A percentile compares a stretch with the other conserved stretches of the same genome.
Evolutionary conservation across 306 rosid species (phyloP).

Genomic region (Quercus alba): DNA sequence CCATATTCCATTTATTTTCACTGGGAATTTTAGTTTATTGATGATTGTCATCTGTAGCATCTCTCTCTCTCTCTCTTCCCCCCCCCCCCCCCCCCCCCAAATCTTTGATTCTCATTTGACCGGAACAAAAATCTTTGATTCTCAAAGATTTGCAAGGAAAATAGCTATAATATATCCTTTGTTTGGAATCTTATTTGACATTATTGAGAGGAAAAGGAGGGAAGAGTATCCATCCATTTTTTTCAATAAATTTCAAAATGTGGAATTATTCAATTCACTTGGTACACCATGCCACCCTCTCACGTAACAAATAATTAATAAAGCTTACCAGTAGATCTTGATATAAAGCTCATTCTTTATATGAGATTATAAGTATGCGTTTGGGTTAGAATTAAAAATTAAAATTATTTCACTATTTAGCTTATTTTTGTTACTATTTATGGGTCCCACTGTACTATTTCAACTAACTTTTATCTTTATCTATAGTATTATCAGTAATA

Average conservation of each 20-base stretch:
- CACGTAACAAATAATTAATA: too few relatives aligned
- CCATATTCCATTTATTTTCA: not conserved
- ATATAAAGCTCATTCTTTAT: too few relatives aligned
- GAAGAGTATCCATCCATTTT: not conserved
- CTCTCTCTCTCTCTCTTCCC: not conserved
- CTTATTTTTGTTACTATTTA: too few relatives aligned
- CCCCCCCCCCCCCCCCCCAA: not conserved
- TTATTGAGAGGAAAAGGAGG: not conserved
- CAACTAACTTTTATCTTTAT: too few relatives aligned
- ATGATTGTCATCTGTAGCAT: not conserved
- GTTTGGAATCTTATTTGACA: not conserved
- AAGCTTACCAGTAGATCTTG: too few relatives aligned
- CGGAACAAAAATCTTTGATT: slow-evolving; percentile 10
- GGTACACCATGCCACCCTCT: too few relatives aligned
- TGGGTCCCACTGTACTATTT: fast-evolving
- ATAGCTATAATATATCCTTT: not conserved
- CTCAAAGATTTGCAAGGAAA: slow-evolving; percentile 32
- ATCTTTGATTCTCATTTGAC: slow-evolving; percentile 20
- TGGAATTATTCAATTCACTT: too few relatives aligned
- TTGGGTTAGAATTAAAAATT: too few relatives aligned
- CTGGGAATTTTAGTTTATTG: not conserved
- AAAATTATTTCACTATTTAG: too few relatives aligned
- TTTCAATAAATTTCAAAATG: not conserved
- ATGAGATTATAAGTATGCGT: too few relatives aligned
- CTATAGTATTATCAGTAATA: fast-evolving